Evolutionary conservation across 2,329 filamentous ascomycete genomes (phyloP).

Genomic region (Talaromyces sp.): DNA sequence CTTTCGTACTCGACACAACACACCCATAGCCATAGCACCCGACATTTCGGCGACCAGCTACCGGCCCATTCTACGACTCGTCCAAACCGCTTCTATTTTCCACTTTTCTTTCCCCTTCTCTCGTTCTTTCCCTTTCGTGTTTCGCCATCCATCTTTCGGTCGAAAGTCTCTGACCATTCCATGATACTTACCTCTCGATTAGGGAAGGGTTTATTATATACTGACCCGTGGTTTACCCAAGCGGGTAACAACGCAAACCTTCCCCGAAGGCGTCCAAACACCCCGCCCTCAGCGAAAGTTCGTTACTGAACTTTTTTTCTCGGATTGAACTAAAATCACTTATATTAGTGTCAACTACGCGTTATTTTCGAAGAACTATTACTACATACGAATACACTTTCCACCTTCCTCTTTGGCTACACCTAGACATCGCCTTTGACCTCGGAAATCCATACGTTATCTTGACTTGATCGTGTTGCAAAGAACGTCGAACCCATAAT

Average conservation of each 20-base stretch:
- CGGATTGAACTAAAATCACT: not conserved
- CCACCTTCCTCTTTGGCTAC: not conserved
- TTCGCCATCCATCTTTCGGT: conserved; percentile 13
- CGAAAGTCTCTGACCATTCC: conserved; percentile 13
- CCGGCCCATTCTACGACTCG: conserved; percentile 2
- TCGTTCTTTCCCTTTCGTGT: not conserved
- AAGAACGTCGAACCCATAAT: not conserved
- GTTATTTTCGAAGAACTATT: not conserved
- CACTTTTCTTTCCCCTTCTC: conserved; percentile 10
- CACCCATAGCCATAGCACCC: not conserved
- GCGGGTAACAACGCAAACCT: conserved; percentile 10
- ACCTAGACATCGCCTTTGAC: not conserved
- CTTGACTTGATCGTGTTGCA: not conserved
- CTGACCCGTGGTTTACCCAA: conserved; percentile 10
- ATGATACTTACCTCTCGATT: conserved; percentile 10
- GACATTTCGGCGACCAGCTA: not conserved
- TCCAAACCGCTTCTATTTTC: conserved; percentile 1
- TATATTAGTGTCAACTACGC: conserved; percentile 6
- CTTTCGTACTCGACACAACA: not conserved
- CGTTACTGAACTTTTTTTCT: conserved; percentile 2
- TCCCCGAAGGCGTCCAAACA: not conserved
- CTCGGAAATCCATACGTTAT: not conserved
- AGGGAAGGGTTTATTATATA: not conserved
- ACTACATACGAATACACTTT: not conserved
- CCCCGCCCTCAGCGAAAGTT: conserved; percentile 1